phyloP scores from a whole-genome alignment of 495 filamentous ascomycete genomes.

The Aspergillus ellipticus region DNA sequence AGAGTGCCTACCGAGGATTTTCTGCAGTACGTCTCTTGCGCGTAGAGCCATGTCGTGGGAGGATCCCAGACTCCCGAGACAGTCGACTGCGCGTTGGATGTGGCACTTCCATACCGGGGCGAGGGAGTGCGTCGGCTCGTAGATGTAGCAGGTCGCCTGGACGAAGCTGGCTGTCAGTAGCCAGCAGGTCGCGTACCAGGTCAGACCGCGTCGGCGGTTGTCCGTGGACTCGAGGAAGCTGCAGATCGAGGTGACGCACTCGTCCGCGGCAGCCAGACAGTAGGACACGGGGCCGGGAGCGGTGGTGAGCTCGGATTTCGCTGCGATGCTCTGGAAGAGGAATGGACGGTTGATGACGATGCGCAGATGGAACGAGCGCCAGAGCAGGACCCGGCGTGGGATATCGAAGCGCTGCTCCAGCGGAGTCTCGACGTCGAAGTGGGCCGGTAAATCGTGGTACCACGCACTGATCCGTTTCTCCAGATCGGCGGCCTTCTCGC shows the following conservation, averaged over 20 bases:
- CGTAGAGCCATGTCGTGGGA: conserved; percentile 23
- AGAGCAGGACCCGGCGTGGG: conserved; percentile 12
- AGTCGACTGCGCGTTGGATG: conserved; percentile 18
- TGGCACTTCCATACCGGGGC: conserved; percentile 12
- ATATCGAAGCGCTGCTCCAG: conserved; percentile 17
- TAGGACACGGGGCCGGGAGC: conserved; percentile 13
- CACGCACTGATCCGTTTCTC: conserved; percentile 16
- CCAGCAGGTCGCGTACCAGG: conserved; percentile 24
- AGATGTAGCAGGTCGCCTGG: conserved; percentile 23
- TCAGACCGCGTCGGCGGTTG: conserved; percentile 13
- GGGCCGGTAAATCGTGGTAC: conserved; percentile 15
- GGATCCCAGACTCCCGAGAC: conserved; percentile 16
- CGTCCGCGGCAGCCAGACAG: conserved; percentile 18
- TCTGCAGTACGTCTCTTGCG: conserved; percentile 16
- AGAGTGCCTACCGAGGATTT: conserved; percentile 13
- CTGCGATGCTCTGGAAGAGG: conserved; percentile 17
- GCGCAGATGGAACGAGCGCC: conserved; percentile 20
- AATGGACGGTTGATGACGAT: conserved; percentile 24
- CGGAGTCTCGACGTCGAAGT: conserved; percentile 9
- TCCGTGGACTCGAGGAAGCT: conserved; percentile 17
- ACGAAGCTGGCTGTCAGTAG: conserved; percentile 22
- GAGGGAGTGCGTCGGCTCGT: conserved; percentile 12
- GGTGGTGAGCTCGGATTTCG: conserved; percentile 13
- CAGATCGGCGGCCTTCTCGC: conserved; percentile 14
- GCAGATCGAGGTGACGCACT: conserved; percentile 19